Evolutionary conservation across 768 basidiomycete genomes (phyloP).

Genomic region (Cystobasidium ongulense): DNA sequence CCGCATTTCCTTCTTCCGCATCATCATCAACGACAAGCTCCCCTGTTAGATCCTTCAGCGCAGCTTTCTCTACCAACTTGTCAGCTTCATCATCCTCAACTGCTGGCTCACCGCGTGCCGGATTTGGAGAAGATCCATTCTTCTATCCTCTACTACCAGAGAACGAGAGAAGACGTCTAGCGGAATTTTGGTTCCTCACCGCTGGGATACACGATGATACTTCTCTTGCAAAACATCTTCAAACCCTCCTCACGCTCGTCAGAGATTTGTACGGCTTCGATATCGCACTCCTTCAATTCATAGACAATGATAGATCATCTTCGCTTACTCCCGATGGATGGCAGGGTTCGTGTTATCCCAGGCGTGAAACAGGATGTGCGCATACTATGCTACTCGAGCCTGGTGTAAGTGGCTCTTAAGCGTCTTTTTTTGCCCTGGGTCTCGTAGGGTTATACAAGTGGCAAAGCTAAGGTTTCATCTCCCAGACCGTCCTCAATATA

Average conservation of each 20-base stretch:
- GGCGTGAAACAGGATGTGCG: background rate
- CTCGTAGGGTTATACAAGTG: background rate
- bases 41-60: background rate
- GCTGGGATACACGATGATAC: background rate
- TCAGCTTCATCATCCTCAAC: background rate
- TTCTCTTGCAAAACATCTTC: background rate
- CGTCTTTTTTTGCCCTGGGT: background rate
- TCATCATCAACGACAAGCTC: background rate
- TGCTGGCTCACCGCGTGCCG: background rate
- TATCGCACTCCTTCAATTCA: background rate
- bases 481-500: constrained; percentile 1
- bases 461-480: background rate
- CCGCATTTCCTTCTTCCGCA: background rate
- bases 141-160: background rate
- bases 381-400: constrained; percentile 3
- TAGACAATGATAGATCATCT: constrained; percentile 3
- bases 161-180: background rate
- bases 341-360: background rate
- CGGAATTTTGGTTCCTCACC: background rate
- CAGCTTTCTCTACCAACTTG: background rate
- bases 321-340: background rate
- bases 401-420: background rate
- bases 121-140: background rate
- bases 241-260: background rate
- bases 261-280: constrained; percentile 5